Evolutionary conservation across 305 asterid genomes (phyloP).

Genomic region (Fraxinus dipetala): DNA sequence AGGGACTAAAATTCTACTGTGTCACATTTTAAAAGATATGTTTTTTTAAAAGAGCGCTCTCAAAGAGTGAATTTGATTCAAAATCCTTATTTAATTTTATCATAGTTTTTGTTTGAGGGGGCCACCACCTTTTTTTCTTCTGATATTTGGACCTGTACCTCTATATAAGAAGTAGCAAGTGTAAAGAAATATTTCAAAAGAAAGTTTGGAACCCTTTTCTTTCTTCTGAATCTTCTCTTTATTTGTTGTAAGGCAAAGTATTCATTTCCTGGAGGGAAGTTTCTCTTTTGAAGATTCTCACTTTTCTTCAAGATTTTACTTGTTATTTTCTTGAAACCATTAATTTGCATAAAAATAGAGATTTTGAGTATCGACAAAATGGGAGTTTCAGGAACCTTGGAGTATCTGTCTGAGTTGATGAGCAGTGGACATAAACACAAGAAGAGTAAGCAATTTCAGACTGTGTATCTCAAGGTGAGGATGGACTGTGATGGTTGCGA

Average conservation of each 20-base stretch:
- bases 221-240: not conserved
- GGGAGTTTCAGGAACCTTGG: constrained; percentile 63
- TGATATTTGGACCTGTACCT: constrained; percentile 18
- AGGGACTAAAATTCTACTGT: not conserved
- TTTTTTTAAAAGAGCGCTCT: not conserved
- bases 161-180: constrained; percentile 39
- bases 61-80: not conserved
- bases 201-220: constrained; percentile 26
- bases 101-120: constrained; percentile 19
- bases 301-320: not conserved
- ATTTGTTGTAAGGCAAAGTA: constrained; percentile 28
- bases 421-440: constrained; percentile 40
- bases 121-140: constrained; percentile 25
- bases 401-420: constrained; percentile 53
- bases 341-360: not conserved
- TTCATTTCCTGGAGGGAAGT: constrained; percentile 22
- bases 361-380: constrained; percentile 9
- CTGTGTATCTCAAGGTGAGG: constrained; percentile 72
- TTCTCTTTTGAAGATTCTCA: constrained; percentile 8
- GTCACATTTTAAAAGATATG: constrained; percentile 16
- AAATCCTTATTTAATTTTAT: not conserved
- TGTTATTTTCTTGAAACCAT: not conserved
- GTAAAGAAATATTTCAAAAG: constrained; percentile 26
- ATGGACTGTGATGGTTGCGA: constrained; percentile 96
- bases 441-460: constrained; percentile 51